Evolutionary conservation across 129 eudicot genomes (phyloP).

Genomic region (Centrapalus pauciflorus): DNA sequence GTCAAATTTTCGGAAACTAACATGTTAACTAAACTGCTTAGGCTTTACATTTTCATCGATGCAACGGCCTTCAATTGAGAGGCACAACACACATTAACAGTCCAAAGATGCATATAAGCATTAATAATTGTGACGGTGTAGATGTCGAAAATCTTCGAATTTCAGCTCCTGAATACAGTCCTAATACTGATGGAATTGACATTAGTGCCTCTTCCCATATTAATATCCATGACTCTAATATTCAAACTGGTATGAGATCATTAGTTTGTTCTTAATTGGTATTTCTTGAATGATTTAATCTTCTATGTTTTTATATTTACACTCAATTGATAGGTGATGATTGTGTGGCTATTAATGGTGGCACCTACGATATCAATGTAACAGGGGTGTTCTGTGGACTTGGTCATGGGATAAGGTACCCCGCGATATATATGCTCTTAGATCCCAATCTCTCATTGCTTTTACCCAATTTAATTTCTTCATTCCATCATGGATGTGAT

Average conservation of each 20-base stretch:
- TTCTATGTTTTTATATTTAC: too few species aligned
- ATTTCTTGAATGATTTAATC: too few species aligned
- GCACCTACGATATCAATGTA: too few species aligned
- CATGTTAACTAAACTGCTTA: not conserved
- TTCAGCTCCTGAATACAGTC: slow-evolving; percentile 34
- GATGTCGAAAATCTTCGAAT: slow-evolving; percentile 11
- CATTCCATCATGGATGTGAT: too few species aligned
- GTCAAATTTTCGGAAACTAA: not conserved
- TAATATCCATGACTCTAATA: slow-evolving; percentile 15
- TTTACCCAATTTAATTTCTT: too few species aligned
- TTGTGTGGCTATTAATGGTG: too few species aligned
- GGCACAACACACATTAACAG: slow-evolving; percentile 29
- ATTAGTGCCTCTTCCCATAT: slow-evolving; percentile 17
- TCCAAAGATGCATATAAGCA: slow-evolving; percentile 28
- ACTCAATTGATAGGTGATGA: too few species aligned
- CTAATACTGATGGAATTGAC: slow-evolving; percentile 50
- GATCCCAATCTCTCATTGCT: not conserved
- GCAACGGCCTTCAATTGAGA: slow-evolving; percentile 28
- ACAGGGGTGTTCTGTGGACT: too few species aligned
- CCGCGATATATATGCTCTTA: too few species aligned
- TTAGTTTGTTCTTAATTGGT: too few species aligned
- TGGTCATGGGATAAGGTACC: too few species aligned
- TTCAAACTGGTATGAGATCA: slow-evolving; percentile 34
- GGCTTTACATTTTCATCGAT: slow-evolving; percentile 35
- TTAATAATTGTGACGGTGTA: slow-evolving; percentile 13